Conservation (phyloP, 805 yeast species). For the Spathaspora arborariae region DNA sequence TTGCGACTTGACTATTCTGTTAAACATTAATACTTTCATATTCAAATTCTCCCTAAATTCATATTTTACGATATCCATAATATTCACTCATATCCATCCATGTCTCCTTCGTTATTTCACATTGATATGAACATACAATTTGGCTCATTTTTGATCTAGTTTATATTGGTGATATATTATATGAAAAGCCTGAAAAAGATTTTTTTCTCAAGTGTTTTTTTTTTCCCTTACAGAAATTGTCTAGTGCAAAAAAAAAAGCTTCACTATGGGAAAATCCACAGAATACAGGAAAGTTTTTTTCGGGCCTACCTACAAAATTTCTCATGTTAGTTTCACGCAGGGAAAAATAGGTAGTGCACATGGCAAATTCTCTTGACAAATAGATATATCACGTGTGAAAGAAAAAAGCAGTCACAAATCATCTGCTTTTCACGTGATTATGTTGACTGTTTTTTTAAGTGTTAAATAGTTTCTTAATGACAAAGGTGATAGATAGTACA, state of each 20-base stretch:
- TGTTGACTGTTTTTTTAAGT: background rate
- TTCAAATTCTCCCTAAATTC: background rate
- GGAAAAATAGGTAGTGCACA: background rate
- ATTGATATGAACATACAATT: constrained; percentile 24
- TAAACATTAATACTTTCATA: background rate
- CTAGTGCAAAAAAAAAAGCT: background rate
- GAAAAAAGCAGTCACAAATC: constrained; percentile 9
- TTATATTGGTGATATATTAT: constrained; percentile 8
- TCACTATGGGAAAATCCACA: background rate
- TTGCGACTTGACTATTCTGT: background rate
- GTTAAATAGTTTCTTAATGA: background rate
- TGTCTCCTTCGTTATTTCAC: background rate
- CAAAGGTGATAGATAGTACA: background rate
- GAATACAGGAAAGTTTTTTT: background rate
- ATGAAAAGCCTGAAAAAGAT: constrained; percentile 8
- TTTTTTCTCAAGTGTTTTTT: constrained; percentile 7
- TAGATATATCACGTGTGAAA: constrained; percentile 4
- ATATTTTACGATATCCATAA: background rate
- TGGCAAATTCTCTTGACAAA: background rate
- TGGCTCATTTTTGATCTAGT: constrained; percentile 24
- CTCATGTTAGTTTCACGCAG: too few relatives aligned
- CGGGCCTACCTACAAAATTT: background rate
- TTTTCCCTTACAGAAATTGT: constrained; percentile 1
- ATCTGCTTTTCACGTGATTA: constrained; percentile 2
- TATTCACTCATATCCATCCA: background rate